Conservation (phyloP, 2,329 filamentous ascomycete species). For the Chlorencoelia australis region DNA sequence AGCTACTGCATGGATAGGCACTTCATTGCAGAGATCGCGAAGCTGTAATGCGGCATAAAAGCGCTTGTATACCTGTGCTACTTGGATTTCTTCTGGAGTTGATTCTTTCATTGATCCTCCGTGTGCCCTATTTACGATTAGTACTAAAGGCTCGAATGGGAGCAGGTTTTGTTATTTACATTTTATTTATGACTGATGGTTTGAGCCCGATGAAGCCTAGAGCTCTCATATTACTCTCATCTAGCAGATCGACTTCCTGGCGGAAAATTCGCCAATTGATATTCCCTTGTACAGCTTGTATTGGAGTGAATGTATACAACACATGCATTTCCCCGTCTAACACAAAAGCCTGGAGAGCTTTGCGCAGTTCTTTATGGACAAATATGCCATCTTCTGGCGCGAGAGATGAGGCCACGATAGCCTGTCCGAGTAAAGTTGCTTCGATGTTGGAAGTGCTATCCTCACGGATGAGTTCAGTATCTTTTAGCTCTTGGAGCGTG, state of each 20-base stretch:
- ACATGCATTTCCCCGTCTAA: constrained; percentile 76
- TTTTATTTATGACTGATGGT: constrained; percentile 53
- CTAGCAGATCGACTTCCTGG: constrained; percentile 58
- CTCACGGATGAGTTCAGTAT: constrained; percentile 43
- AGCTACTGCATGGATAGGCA: constrained; percentile 59
- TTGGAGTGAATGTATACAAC: constrained; percentile 66
- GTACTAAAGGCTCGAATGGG: constrained; percentile 1
- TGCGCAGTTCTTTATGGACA: constrained; percentile 56
- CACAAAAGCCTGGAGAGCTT: constrained; percentile 61
- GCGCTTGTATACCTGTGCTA: constrained; percentile 55
- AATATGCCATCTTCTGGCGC: constrained; percentile 68
- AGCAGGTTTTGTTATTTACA: constrained; percentile 37
- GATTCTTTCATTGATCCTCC: constrained; percentile 55
- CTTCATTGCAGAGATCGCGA: constrained; percentile 69
- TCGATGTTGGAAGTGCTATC: constrained; percentile 42
- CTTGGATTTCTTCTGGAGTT: constrained; percentile 49
- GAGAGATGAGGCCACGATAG: constrained; percentile 62
- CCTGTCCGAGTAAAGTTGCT: constrained; percentile 56
- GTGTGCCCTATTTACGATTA: constrained; percentile 43
- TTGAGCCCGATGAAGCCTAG: constrained; percentile 59
- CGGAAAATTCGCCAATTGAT: constrained; percentile 67
- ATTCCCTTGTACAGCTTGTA: constrained; percentile 44
- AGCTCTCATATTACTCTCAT: constrained; percentile 62
- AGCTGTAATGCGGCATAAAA: constrained; percentile 70
- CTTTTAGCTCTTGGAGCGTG: constrained; percentile 47